Base-by-base conservation (phyloP, 1,284 basidiomycete genomes). In the Microbotryum intermedium region DNA sequence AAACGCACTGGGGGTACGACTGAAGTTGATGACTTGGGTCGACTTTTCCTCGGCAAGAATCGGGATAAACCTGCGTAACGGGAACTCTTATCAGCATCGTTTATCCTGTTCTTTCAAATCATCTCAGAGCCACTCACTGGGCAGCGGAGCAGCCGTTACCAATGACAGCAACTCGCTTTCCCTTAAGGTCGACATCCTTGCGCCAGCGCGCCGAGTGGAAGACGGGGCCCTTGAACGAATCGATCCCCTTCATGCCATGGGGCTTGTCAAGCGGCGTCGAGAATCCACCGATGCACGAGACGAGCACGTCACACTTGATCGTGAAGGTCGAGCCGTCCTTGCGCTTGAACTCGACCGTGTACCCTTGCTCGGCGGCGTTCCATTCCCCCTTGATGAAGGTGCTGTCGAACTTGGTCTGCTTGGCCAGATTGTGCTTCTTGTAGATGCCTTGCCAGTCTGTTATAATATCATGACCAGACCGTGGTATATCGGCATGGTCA, bases 181-280 rank as follows among this genome's bases (percentile, higher is more conserved):
- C 68, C 46, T 66, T 67, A 42, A 74, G 50, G 29, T 71, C 61
- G 39, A 75, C 69, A 20, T 60, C 61, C 43, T 72, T 70, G 53
- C 74, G 71, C 74, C 74, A 76, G 5, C 71, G 62, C 0, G 73
- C 73, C 29, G 72, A 72, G 60, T 76, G 74, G 65, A 76, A 75
- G 9, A 49, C 29, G 13, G 54, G 51, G 16, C 67, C 68, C 20
- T 69, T 56, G 57, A 75, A 75, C 20, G 29, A 18, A n/a, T 67
- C 60, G 42, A 67, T 45, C 8, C 65, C 63, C 39, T 57, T 58
- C 59, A 62, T 44, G 2, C 58, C 59, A 3, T 47, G 56, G 7
- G 59, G 58, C 25, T 53, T 59, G 26, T 61, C 59, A 10, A 64
- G 23, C 1, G 65, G 63, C 1, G 50, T 61, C 25, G 60, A 58